These are phyloP conservation scores for Rehmannia glutinosa DNA, from an alignment of 257 asterid species.

Conservation along the genomic window DNA sequence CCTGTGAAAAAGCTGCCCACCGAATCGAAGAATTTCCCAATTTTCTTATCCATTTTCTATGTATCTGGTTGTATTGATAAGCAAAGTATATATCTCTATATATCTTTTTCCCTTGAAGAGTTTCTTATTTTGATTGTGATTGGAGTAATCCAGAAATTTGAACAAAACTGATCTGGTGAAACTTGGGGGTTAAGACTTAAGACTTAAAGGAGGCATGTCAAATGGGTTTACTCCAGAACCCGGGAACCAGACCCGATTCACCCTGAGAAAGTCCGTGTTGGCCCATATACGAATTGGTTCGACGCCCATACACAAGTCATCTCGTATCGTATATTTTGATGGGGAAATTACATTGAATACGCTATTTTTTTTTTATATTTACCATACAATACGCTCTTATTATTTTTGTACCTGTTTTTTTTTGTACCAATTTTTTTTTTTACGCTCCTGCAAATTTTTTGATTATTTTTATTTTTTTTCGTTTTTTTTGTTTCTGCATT, in stretches of 20 bases:
- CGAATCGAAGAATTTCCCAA: constrained; percentile 60
- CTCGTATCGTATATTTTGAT: too few species aligned
- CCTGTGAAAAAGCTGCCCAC: constrained; percentile 66
- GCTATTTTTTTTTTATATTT: too few species aligned
- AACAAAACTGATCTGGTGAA: background rate
- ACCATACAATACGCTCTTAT: too few species aligned
- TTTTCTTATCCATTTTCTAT: constrained; percentile 52
- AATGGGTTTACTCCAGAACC: background rate
- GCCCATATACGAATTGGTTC: background rate
- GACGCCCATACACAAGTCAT: background rate
- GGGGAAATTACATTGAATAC: too few species aligned
- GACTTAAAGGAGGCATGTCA: background rate
- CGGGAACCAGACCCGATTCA: background rate
- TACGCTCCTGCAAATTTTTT: too few species aligned
- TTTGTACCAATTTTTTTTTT: too few species aligned
- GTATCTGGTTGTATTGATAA: background rate
- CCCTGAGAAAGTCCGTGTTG: background rate
- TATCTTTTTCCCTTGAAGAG: background rate
- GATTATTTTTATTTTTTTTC: too few species aligned
- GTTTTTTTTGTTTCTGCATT: too few species aligned
- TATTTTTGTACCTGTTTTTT: too few species aligned
- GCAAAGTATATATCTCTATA: background rate
- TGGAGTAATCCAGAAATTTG: background rate
- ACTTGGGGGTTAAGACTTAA: constrained; percentile 7
- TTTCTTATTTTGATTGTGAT: background rate